phyloP scores from a whole-genome alignment of 257 asterid genomes.

The Primulina eburnea region DNA sequence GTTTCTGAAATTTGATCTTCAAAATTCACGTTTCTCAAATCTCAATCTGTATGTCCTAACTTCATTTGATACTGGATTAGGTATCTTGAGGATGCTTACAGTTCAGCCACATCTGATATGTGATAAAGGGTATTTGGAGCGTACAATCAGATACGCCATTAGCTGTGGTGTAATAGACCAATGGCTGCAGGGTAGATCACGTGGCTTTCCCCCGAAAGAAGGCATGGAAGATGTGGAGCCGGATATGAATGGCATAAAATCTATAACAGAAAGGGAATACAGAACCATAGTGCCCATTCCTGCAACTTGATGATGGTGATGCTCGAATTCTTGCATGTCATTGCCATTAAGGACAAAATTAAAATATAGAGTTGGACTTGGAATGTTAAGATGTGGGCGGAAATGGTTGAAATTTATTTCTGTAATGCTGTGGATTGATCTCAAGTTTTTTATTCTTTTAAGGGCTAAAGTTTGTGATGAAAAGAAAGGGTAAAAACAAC shows the following conservation, averaged over 20 bases:
- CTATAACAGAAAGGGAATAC: conserved; percentile 75
- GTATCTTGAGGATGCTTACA: conserved; percentile 69
- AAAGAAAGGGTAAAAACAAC: conserved; percentile 7
- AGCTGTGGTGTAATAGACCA: conserved; percentile 86
- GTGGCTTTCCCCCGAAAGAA: conserved; percentile 89
- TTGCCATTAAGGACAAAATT: neutral
- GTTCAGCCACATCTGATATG: conserved; percentile 70
- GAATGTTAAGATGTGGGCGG: neutral
- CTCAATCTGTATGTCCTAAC: neutral
- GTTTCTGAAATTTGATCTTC: conserved; percentile 1
- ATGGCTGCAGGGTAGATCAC: conserved; percentile 65
- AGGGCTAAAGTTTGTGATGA: conserved; percentile 15
- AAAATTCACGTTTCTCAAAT: neutral
- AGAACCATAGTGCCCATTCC: conserved; percentile 64
- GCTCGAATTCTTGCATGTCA: neutral
- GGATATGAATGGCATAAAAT: conserved; percentile 69
- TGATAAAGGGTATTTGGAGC: conserved; percentile 69
- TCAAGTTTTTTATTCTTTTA: neutral
- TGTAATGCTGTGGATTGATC: neutral
- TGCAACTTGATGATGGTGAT: conserved; percentile 31
- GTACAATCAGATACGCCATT: conserved; percentile 64
- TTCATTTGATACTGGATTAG: conserved; percentile 33
- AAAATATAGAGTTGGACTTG: neutral
- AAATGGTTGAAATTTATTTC: neutral
- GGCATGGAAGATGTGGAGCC: conserved; percentile 73